Percentiles rank a stretch among this genome's conserved stretches.
Conservation (phyloP, 2,329 filamentous ascomycete genomes). For the Ophiostoma tasmaniense region DNA sequence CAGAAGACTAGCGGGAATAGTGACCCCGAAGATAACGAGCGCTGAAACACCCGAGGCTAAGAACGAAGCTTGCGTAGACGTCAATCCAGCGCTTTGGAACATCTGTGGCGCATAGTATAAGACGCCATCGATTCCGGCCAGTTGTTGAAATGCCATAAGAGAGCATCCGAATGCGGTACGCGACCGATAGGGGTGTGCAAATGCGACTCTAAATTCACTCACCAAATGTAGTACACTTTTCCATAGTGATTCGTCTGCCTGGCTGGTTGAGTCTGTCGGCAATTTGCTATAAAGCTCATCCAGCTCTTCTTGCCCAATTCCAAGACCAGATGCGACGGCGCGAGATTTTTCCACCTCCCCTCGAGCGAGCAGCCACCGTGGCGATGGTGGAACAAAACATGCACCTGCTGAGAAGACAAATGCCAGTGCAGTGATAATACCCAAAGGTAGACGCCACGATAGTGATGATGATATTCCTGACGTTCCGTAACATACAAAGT, state of each 20-base stretch:
- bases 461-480: not conserved
- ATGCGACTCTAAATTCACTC: not conserved
- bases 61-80: not conserved
- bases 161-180: not conserved
- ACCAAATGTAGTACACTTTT: not conserved
- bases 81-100: slow-evolving; percentile 1
- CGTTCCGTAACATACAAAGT: slow-evolving; percentile 8
- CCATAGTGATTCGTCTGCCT: not conserved
- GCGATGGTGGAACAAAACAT: not conserved
- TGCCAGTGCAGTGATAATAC: not conserved
- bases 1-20: not conserved
- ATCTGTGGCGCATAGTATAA: slow-evolving; percentile 4
- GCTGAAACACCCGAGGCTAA: slow-evolving; percentile 1
- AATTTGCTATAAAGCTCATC: not conserved
- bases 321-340: not conserved
- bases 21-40: not conserved
- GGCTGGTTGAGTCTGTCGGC: not conserved
- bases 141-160: slow-evolving; percentile 6
- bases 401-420: not conserved
- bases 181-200: not conserved
- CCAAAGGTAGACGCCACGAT: slow-evolving; percentile 1
- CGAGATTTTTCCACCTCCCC: not conserved
- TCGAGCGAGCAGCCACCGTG: slow-evolving; percentile 2
- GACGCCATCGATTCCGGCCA: slow-evolving; percentile 4
- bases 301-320: not conserved